Evolutionary conservation across 345 rosid species (phyloP).

Genomic region (Microcos paniculata): DNA sequence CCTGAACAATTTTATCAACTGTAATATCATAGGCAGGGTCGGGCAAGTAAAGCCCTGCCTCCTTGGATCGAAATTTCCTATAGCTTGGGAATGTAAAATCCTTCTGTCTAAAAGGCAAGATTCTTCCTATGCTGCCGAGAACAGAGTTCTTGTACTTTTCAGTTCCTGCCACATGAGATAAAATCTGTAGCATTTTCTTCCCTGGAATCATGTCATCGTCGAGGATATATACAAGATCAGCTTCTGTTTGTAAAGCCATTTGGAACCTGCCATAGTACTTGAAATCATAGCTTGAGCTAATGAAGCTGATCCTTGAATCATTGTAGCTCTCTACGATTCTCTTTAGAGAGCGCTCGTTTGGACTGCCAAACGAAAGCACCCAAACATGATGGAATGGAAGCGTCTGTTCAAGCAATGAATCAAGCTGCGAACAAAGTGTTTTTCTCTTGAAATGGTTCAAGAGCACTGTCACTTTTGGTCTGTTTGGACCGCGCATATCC

Average conservation of each 20-base stretch:
- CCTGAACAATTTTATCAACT: constrained; percentile 77
- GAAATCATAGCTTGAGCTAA: constrained; percentile 87
- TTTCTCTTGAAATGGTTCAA: constrained; percentile 96
- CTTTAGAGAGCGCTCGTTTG: constrained; percentile 67
- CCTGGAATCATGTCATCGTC: constrained; percentile 99
- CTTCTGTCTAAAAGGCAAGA: constrained; percentile 90
- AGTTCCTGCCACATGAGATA: constrained; percentile 95
- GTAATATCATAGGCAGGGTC: constrained; percentile 97
- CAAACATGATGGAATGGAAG: constrained; percentile 91
- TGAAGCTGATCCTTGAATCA: constrained; percentile 87
- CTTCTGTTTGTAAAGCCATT: constrained; percentile 90
- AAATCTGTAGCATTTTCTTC: constrained; percentile 82
- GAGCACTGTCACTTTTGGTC: constrained; percentile 79
- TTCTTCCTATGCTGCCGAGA: constrained; percentile 91
- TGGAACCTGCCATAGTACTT: constrained; percentile 98
- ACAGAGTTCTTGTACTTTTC: constrained; percentile 90
- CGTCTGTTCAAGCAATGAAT: constrained; percentile 81
- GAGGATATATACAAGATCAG: constrained; percentile 76
- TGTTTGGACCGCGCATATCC: constrained; percentile 60
- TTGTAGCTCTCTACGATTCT: constrained; percentile 78
- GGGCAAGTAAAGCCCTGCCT: constrained; percentile 94
- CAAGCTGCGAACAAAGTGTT: constrained; percentile 90
- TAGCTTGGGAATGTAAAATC: constrained; percentile 98
- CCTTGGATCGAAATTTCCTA: constrained; percentile 83
- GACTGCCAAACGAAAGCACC: constrained; percentile 92